Evolutionary conservation across 345 rosid species (phyloP).

Genomic region (Dimocarpus longan): DNA sequence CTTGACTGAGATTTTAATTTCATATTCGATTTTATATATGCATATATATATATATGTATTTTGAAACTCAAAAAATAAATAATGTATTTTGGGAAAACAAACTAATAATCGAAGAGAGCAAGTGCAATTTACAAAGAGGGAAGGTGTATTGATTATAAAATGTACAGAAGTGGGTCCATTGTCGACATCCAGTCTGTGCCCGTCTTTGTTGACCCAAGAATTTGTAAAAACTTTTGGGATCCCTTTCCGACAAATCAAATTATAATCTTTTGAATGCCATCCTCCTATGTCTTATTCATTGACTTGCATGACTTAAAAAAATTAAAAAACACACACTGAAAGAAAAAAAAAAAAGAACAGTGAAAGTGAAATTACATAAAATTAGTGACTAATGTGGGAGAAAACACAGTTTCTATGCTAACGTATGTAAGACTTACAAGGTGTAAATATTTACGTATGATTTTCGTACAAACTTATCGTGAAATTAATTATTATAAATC

Average conservation of each 20-base stretch:
- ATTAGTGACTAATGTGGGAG: too few species aligned
- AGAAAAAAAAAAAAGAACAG: too few species aligned
- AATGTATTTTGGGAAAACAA: too few species aligned
- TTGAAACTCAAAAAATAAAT: too few species aligned
- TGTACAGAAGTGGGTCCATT: neutral
- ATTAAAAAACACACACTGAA: neutral
- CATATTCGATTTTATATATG: neutral
- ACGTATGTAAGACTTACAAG: too few species aligned
- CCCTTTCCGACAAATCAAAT: neutral
- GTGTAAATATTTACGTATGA: too few species aligned
- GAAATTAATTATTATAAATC: too few species aligned
- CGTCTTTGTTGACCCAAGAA: slow-evolving; percentile 23
- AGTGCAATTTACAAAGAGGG: neutral
- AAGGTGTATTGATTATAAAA: too few species aligned
- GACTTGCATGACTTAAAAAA: slow-evolving; percentile 17
- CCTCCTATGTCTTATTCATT: neutral
- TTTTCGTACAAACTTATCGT: too few species aligned
- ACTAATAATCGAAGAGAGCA: slow-evolving; percentile 1
- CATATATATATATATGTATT: neutral
- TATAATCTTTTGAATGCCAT: neutral
- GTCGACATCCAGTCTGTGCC: neutral
- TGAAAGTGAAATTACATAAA: too few species aligned
- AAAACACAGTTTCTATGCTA: too few species aligned
- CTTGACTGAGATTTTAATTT: too few species aligned
- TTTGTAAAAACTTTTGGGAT: neutral